Conservation (phyloP, 2,329 filamentous ascomycete genomes). For the Arthroderma sp. region DNA sequence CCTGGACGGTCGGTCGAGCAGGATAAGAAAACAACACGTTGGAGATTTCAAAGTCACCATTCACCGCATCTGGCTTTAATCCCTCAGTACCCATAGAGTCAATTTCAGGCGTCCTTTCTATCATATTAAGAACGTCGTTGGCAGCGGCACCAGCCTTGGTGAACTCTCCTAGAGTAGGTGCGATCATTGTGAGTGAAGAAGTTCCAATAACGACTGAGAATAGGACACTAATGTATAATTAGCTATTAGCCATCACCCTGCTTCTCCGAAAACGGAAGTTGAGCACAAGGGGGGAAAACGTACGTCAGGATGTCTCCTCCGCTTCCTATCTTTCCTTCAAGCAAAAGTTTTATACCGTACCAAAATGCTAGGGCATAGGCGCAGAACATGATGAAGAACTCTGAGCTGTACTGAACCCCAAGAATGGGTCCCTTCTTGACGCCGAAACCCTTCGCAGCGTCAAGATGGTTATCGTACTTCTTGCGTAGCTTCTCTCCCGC, state of each 20-base stretch:
- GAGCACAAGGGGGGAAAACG: constrained; percentile 3
- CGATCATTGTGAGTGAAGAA: constrained; percentile 28
- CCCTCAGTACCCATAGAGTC: constrained; percentile 26
- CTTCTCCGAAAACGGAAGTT: not conserved
- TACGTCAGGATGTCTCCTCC: constrained; percentile 21
- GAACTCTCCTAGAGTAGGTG: constrained; percentile 32
- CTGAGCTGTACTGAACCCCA: constrained; percentile 21
- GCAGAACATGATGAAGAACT: constrained; percentile 25
- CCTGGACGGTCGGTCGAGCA: constrained; percentile 32
- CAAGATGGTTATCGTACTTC: constrained; percentile 21
- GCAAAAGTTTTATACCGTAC: constrained; percentile 24
- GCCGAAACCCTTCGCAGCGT: constrained; percentile 18
- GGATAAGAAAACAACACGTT: constrained; percentile 39
- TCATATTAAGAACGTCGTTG: constrained; percentile 28
- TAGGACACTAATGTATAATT: constrained; percentile 15
- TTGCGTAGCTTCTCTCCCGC: constrained; percentile 19
- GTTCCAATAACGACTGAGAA: constrained; percentile 28
- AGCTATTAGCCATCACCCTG: not conserved
- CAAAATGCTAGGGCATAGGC: constrained; percentile 27
- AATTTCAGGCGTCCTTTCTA: constrained; percentile 31
- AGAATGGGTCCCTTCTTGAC: constrained; percentile 22
- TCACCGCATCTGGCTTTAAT: constrained; percentile 16
- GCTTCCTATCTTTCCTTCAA: constrained; percentile 16
- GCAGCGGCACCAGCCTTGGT: constrained; percentile 34
- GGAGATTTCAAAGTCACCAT: constrained; percentile 30